These are phyloP conservation scores for Torulaspora delbrueckii DNA, from an alignment of 805 yeast species.

Conservation along the genomic window DNA sequence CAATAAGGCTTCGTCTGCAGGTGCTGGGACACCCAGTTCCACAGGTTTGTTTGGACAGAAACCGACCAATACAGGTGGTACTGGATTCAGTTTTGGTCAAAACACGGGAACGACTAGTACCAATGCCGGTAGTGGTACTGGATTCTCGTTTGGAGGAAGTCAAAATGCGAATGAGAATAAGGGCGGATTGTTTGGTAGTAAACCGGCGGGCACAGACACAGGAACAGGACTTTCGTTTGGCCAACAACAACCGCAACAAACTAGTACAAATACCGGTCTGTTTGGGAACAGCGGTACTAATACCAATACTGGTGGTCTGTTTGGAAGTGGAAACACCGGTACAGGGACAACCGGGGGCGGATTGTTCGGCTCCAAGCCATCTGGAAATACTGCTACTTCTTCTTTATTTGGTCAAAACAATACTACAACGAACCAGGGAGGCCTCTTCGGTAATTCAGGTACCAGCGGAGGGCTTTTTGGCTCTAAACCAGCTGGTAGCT, in stretches of 20 bases:
- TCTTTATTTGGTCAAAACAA: slow-evolving; percentile 25
- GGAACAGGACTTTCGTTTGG: slow-evolving; percentile 36
- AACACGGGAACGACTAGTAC: not conserved
- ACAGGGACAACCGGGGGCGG: slow-evolving; percentile 30
- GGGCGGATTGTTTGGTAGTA: slow-evolving; percentile 26
- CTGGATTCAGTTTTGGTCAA: slow-evolving; percentile 18
- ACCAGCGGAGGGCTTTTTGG: slow-evolving; percentile 23
- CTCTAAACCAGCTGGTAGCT: slow-evolving; percentile 21
- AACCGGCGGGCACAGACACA: slow-evolving; percentile 21
- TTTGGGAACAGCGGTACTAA: slow-evolving; percentile 25
- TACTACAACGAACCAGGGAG: not conserved
- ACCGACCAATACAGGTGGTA: slow-evolving; percentile 16
- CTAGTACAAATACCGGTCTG: slow-evolving; percentile 15
- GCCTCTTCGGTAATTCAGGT: not conserved
- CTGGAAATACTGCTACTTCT: slow-evolving; percentile 9
- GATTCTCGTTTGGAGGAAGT: slow-evolving; percentile 14
- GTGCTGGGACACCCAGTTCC: slow-evolving; percentile 13
- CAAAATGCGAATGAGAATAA: slow-evolving; percentile 10
- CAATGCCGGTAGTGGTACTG: slow-evolving; percentile 3
- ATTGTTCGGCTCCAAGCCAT: slow-evolving; percentile 33
- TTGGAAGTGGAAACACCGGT: slow-evolving; percentile 25
- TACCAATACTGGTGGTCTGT: slow-evolving; percentile 29
- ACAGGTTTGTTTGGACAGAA: slow-evolving; percentile 35
- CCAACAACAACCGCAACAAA: slow-evolving; percentile 6
- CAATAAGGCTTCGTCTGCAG: slow-evolving; percentile 12